phyloP scores from a whole-genome alignment of 1,284 basidiomycete species.

The Ustilago bromivora region DNA sequence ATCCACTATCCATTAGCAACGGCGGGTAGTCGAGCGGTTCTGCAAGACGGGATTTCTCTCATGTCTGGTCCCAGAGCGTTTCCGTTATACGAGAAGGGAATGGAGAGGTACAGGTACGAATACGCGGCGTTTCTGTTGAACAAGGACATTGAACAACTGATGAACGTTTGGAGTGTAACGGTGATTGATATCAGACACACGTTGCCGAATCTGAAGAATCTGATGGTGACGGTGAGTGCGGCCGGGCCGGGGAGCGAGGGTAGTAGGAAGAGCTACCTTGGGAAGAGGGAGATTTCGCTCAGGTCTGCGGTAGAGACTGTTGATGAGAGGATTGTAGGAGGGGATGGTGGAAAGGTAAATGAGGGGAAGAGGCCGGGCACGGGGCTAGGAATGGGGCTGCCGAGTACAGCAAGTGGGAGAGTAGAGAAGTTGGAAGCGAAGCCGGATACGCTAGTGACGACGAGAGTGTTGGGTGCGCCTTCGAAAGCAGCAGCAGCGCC shows the following conservation, averaged over 20 bases:
- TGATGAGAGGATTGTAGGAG: not conserved
- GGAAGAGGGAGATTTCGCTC: conserved; percentile 47
- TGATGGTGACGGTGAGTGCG: conserved; percentile 80
- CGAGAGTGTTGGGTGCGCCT: conserved; percentile 39
- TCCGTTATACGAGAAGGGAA: conserved; percentile 90
- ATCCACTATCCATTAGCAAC: conserved; percentile 65
- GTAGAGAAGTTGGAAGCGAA: conserved; percentile 7
- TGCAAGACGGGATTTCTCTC: conserved; percentile 65
- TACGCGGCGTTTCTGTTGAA: conserved; percentile 97
- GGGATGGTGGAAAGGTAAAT: not conserved
- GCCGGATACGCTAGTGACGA: conserved; percentile 34
- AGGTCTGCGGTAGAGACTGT: conserved; percentile 9
- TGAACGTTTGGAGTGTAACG: conserved; percentile 69
- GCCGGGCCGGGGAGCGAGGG: conserved; percentile 41
- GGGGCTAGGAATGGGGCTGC: conserved; percentile 31
- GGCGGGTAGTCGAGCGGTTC: conserved; percentile 60
- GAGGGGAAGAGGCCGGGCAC: conserved; percentile 17
- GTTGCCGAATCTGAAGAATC: conserved; percentile 93
- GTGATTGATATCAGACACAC: conserved; percentile 95
- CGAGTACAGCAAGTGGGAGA: conserved; percentile 8
- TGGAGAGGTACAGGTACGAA: conserved; percentile 95
- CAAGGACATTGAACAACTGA: conserved; percentile 85
- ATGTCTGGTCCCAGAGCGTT: conserved; percentile 67
- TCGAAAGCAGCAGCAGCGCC: conserved; percentile 13
- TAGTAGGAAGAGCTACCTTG: conserved; percentile 47